Evolutionary conservation across 2,329 filamentous ascomycete genomes (phyloP).

Genomic region (Aschersonia sp.): DNA sequence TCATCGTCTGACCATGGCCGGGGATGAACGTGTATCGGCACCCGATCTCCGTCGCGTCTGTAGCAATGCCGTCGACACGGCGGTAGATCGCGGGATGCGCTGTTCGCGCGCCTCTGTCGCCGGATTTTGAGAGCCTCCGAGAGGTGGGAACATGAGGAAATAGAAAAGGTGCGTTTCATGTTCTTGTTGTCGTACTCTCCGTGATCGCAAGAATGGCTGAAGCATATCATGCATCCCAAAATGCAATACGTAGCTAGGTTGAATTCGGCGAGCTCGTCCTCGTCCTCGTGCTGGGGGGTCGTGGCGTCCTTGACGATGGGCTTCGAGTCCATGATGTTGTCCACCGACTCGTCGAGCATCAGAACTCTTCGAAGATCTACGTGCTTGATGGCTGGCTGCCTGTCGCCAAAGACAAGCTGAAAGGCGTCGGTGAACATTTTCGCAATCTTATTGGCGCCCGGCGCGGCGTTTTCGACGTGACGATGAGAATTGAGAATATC

Average conservation of each 20-base stretch:
- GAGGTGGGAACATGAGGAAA: constrained; percentile 18
- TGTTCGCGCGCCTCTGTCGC: constrained; percentile 6
- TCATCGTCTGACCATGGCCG: constrained; percentile 34
- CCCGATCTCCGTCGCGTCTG: constrained; percentile 8
- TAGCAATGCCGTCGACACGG: constrained; percentile 30
- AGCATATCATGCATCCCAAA: constrained; percentile 43
- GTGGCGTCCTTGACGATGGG: constrained; percentile 32
- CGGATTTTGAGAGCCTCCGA: constrained; percentile 17
- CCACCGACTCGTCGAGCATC: constrained; percentile 36
- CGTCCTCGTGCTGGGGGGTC: constrained; percentile 16
- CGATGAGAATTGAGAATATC: constrained; percentile 33
- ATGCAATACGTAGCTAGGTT: constrained; percentile 39
- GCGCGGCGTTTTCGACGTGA: constrained; percentile 22
- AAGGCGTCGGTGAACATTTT: constrained; percentile 42
- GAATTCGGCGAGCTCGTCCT: constrained; percentile 27
- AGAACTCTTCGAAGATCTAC: constrained; percentile 37
- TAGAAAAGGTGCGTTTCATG: constrained; percentile 37
- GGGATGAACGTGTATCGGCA: constrained; percentile 1
- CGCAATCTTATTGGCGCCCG: constrained; percentile 26
- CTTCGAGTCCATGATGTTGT: constrained; percentile 38
- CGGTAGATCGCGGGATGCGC: constrained; percentile 4
- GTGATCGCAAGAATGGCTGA: constrained; percentile 45
- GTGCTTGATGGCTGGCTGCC: constrained; percentile 17
- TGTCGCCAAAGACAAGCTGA: constrained; percentile 33
- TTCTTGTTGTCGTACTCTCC: constrained; percentile 41